Base-by-base conservation (phyloP, 768 basidiomycete species). In the Boletellus ananiceps region DNA sequence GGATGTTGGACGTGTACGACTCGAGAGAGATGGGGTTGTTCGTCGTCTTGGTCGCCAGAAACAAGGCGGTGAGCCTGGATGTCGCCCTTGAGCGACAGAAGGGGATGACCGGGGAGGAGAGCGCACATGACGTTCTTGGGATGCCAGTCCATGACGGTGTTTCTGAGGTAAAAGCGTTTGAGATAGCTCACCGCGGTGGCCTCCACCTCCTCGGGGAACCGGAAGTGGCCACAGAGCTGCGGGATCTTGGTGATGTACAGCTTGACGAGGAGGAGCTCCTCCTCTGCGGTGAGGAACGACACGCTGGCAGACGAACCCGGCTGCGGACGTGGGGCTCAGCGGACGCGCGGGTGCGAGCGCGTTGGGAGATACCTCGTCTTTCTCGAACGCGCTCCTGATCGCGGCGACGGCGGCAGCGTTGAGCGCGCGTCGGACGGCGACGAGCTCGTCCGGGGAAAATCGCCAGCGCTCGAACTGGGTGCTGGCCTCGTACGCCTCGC, bases 141-240 rank as follows among this genome's bases (percentile, higher is more conserved):
- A 71, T 98, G 96, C 86, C 92, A 97, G 65, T 98, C 96, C 93
- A 98, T 97, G 46, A 93, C 92, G 2, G 94, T 98, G 63, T 98
- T 98, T 71, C 88, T 88, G 47, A 98, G 78, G 65, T 98, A 99
- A 69, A 99, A 99, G 4, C 96, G 79, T 67, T 98, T 98, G 57
- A 99, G 73, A 68, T 96, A 99, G 48, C 80, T 84, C 49, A 89
- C 78, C 0, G 93, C 93, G 4, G 95, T 97, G 0, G 92, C 89
- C 66, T 94, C 90, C 7, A 98, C 92, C 61, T 92, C 85, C 58
- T 95, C 91, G 0, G 91, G 87, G 63, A 95, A 89, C 40, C 84
- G 81, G 61, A 96, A 94, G 55, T 83, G 82, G 0, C 81, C 82
- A 62, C 89, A 95, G 39, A 96, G 74, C 58, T 87, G 84, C 1